Base-by-base conservation (phyloP, 2,329 filamentous ascomycete species). In the Raffaelea albimanens region DNA sequence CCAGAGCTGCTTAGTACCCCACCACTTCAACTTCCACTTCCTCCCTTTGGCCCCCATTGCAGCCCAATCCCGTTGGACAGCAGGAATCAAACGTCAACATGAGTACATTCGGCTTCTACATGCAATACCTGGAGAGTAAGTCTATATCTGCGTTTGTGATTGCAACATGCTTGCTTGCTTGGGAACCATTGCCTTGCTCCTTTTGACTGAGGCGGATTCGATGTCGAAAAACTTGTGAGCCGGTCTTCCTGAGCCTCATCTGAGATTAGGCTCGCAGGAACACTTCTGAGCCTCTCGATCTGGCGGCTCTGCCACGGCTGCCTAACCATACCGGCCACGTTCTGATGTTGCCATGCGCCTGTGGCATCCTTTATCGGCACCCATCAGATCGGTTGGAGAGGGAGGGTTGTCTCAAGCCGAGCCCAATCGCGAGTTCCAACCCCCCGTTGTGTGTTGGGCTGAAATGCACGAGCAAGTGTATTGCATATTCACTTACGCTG, bases 91-190 rank as follows among this genome's bases (percentile, higher is more conserved):
- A n/a, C 21, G 21, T 48, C 63, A 73, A 57, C 53, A 82, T 82
- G 78, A 72, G 71, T 57, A 70, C 71, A 3, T 52, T 52, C 58
- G 79, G 79, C 54, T 83, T 82, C 60, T 83, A 83, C 61, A 83
- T 83, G 73, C 80, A 85, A 59, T 86, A 86, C 63, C 71, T 85
- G 55, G 79, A 83, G 63, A 85, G 82, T 85, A 82, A 78, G 82
- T 83, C 20, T 57, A 43, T 57, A 7, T 29, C 25, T 29, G 25
- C 25, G 7, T 7, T 29, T 29, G 25, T 29, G 25, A 29, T 13
- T 29, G 25, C 25, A 29, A 29, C 25, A 29, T 29, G 13, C 25
- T 29, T 29, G 25, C 25, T 29, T 29, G 25, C 13, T 29, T 7
- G 25, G 25, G 25, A 29, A 29, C 7, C 25, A 29, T 29, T 29